Base-by-base conservation (phyloP, 768 basidiomycete species). In the Pulveroboletus ravenelii region DNA sequence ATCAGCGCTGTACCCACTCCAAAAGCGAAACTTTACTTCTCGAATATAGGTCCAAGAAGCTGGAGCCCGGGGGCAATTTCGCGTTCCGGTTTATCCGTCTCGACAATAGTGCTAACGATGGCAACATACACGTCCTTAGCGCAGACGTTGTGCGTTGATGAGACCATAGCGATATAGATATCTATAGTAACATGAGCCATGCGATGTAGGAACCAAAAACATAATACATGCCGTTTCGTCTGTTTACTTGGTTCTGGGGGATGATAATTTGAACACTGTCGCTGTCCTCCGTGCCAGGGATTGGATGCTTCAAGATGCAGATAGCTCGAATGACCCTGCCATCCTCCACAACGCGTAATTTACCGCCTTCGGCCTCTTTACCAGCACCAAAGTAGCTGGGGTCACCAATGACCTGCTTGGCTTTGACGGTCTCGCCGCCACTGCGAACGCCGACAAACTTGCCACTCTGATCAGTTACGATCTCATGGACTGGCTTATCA, bases 221-320 rank as follows among this genome's bases (percentile, higher is more conserved):
- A 5, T 30, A 41, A 30, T 20, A 69, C 85, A 60, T 66, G 90
- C 95, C 96, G 64, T 99, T 89, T 72, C 86, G 83, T 59, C 96
- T 78, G 58, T 79, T 78, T 57, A 99, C 93, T 72, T 99, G 96
- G 71, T 97, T 97, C 72, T 98, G 96, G 36, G 96, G 96, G 55
- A 99, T 95, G 69, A 99, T 93, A 62, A 99, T 93, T 71, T 99
- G 96, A 35, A 85, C 85, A 61, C 89, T 93, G 73, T 99, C 96
- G 41, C 86, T 76, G 64, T 97, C 89, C 18, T 98, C 95, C 37
- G 96, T 98, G 44, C 90, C 93, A 42, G 96, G 96, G 55, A 99
- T 95, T 41, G 94, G 93, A 71, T 98, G 96, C 74, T 95, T 95
- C 69, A 99, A 78, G 72, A 99, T 78, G 75, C 96, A 98, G 65